These are phyloP conservation scores for Triticum monococcum DNA, from an alignment of 176 grass and related monocot genomes.

Conservation along the genomic window DNA sequence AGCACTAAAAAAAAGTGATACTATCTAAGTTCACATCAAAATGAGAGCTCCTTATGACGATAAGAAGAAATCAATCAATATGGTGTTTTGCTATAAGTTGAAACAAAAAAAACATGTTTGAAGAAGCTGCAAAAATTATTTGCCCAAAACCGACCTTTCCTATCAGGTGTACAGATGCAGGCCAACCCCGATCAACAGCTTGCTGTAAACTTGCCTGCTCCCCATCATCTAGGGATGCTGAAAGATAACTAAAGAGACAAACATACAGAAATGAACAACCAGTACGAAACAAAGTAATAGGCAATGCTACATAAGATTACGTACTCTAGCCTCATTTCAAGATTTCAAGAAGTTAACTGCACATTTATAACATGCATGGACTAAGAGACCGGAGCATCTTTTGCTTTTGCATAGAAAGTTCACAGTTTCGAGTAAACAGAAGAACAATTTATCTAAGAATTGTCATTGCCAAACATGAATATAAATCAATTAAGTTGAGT, in stretches of 20 bases:
- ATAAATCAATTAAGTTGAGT: conserved; percentile 24
- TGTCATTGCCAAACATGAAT: not conserved
- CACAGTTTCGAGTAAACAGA: not conserved
- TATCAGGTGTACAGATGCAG: conserved; percentile 91
- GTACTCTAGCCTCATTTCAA: conserved; percentile 9
- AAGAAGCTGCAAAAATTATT: not conserved
- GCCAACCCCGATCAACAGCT: conserved; percentile 82
- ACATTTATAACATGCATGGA: conserved; percentile 3
- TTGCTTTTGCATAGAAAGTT: conserved; percentile 7
- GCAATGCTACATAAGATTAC: conserved; percentile 15
- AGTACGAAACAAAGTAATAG: conserved; percentile 8
- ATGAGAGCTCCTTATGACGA: not conserved
- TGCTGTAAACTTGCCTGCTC: conserved; percentile 67
- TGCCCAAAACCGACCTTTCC: conserved; percentile 61
- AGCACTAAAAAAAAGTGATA: not conserved
- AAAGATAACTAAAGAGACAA: conserved; percentile 67
- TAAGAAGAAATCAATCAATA: conserved; percentile 6
- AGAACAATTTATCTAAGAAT: not conserved
- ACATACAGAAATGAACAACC: not conserved
- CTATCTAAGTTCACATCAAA: conserved; percentile 1
- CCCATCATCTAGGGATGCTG: conserved; percentile 77
- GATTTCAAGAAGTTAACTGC: conserved; percentile 12
- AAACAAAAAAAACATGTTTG: conserved; percentile 14
- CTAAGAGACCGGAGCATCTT: not conserved
- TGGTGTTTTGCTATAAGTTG: not conserved